Base-by-base conservation (phyloP, 2,329 filamentous ascomycete genomes). In the Verticillium nubilum region DNA sequence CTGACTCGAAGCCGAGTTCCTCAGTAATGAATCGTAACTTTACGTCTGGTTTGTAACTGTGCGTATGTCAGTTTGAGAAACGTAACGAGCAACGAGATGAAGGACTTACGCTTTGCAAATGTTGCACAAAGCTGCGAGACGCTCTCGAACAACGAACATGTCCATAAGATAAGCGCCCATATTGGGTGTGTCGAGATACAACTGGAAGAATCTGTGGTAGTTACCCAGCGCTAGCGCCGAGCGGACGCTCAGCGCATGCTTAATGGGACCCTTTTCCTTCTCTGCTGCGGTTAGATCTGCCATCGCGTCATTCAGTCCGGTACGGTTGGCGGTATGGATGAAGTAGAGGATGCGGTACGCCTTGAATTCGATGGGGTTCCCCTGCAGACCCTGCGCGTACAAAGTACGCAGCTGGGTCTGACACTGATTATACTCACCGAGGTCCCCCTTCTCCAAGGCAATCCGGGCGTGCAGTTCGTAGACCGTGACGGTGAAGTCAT, bases 401-500 rank as follows among this genome's bases (percentile, higher is more conserved):
- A 99, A 81, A 66, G 90, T 92, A 76, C 92, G 91, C 72, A 99
- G 83, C 80, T 99, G 95, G 70, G 95, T 98, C 81, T 99, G 95
- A 78, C 95, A 99, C 84, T 99, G 95, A 81, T 99, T 99, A 95
- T 99, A 99, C 95, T 99, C 95, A 99, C 95, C 94, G 81, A 98
- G 86, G 82, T 99, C 95, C 78, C 91, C 92, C 84, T 96, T 97
- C 78, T 99, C 94, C 76, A 99, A 82, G 67, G 95, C 95, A 77
- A 99, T 98, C 62, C 95, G 89, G 64, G 94, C 95, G 78, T 99
- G 95, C 63, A 94, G 96, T 78, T 99, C 95, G 76, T 99, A 99
- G 54, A 97, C 95, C 63, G 85, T 89, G 64, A 98, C 93, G 27
- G 95, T 98, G 73, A 99, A 98, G 58, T 96, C 91, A 75, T 92